Base-by-base conservation (phyloP, 2,329 filamentous ascomycete species). In the Cadophora sp. region DNA sequence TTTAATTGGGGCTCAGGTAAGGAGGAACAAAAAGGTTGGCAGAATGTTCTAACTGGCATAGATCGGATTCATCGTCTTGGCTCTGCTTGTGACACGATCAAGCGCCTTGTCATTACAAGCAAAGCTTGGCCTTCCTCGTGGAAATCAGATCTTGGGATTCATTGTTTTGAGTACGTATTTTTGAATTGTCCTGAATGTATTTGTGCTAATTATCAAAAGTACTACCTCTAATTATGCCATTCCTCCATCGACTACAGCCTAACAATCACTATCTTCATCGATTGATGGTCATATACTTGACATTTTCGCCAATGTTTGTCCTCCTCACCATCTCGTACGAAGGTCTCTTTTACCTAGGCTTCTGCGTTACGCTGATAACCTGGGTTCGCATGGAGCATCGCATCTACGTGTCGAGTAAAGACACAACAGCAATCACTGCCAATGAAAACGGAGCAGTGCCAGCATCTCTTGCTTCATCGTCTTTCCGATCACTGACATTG, bases 271-370 rank as follows among this genome's bases (percentile, higher is more conserved):
- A 98, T 78, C 87, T 98, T 72, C 94, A 98, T 78, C 90, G 94
- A 27, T 83, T 99, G 4, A 85, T 94, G 72, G 87, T 97, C 73
- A 89, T 97, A 63, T 99, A 98, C 81, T 84, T 99, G 59, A 92
- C 94, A 5, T 98, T 96, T 77, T 91, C 95, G 0, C 96, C 96
- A 0, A 91, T 91, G 1, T 99, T 98, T 79, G 91, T 99, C 76
- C 95, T 99, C 75, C 87, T 99, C 60, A 97, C 94, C 8, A 97
- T 98, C 73, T 97, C 95, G 0, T 99, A 97, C 80, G 96, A 99
- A 79, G 95, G 95, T 0, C 84, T 99, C 1, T 99, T 99, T 79
- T 99, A 98, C 79, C 88, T 97, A 67, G 89, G 91, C 13, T 99
- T 97, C 79, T 94, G 90, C 75, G 82, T 91, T 63, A 92, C 90